A percentile compares a stretch with the other conserved stretches of the same genome.
Conservation (phyloP, 352 stramenopile genomes). For the Blastocystis sp. region DNA sequence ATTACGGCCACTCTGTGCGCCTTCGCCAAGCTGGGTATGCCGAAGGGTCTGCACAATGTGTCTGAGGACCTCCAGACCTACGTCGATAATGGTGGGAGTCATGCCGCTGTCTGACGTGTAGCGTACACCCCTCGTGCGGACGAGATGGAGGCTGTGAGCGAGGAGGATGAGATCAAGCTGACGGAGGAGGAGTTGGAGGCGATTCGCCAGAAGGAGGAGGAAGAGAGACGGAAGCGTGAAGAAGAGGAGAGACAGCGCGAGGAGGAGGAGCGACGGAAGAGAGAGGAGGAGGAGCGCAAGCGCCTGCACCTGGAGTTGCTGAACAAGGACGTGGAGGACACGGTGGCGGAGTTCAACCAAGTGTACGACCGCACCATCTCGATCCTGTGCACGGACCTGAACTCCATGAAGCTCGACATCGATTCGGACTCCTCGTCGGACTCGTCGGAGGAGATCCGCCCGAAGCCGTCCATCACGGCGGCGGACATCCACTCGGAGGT, state of each 20-base stretch:
- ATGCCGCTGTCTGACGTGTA: background rate
- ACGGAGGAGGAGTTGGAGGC: slow-evolving; percentile 33
- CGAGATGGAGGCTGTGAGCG: slow-evolving; percentile 30
- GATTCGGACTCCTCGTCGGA: background rate
- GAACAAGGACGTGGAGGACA: background rate
- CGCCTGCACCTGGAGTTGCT: background rate
- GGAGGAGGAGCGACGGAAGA: slow-evolving; percentile 7
- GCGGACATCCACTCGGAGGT: slow-evolving; percentile 21
- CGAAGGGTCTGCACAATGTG: slow-evolving; percentile 60
- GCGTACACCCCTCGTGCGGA: slow-evolving; percentile 8
- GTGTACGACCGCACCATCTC: slow-evolving; percentile 10
- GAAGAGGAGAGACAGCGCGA: slow-evolving; percentile 21
- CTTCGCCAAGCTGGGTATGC: slow-evolving; percentile 61
- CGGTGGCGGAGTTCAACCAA: background rate
- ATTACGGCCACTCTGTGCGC: slow-evolving; percentile 63
- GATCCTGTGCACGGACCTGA: slow-evolving; percentile 30
- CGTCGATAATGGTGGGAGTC: slow-evolving; percentile 21
- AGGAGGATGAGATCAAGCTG: slow-evolving; percentile 61
- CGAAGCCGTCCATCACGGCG: slow-evolving; percentile 6
- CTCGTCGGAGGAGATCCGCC: background rate
- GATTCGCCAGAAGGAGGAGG: background rate
- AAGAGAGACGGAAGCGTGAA: background rate
- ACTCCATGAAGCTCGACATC: background rate
- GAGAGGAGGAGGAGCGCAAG: background rate
- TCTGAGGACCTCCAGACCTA: slow-evolving; percentile 43